Evolutionary conservation across 306 rosid genomes (phyloP), one percentile per base, ranked within the genome.

Genomic region (Glycine tomentella): DNA sequence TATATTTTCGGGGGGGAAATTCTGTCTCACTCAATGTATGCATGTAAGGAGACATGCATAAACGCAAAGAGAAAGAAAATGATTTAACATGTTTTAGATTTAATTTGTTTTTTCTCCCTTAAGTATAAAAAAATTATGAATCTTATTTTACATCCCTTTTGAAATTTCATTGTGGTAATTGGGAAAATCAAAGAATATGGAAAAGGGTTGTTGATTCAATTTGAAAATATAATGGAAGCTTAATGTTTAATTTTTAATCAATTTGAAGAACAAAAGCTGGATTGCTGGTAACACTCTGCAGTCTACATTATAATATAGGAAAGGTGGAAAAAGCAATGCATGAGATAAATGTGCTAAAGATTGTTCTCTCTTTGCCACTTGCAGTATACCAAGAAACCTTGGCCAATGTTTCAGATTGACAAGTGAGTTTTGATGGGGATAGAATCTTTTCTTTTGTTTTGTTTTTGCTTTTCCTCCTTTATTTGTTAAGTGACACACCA

Each of bases 341-440:
- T 76, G 85, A 77, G 84, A 62, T 73, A 79, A 85, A 83, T 53
- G 83, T 73, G 82, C 17, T 72, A 80, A 83, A 83, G 81, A 81
- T 75, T 88, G 78, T 53, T 84, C 80, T 53, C 77, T 84, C 66
- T 75, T 82, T 85, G 40, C 77, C 74, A 77, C 68, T 91, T 81
- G 64, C 55, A 79, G 83, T 33, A 73, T 49, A 55, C 59, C 76
- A 74, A 69, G 86, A 88, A 81, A 79, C 84, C 83, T 84, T 69
- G 70, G 89, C 58, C 69, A 84, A 80, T 87, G 80, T 88, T 74
- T 84, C 20, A 79, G 81, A 53, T 77, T 77, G 69, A 84, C 69
- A 61, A 84, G 71, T 69, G 81, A 85, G 74, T 75, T 78, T 81
- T 74, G 85, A 85, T 74, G 82, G 85, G 63, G 84, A 61, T 25